Percentiles rank a stretch among this genome's conserved stretches.
Evolutionary conservation across 129 eudicot species (phyloP).

Genomic region (Calendula officinalis): DNA sequence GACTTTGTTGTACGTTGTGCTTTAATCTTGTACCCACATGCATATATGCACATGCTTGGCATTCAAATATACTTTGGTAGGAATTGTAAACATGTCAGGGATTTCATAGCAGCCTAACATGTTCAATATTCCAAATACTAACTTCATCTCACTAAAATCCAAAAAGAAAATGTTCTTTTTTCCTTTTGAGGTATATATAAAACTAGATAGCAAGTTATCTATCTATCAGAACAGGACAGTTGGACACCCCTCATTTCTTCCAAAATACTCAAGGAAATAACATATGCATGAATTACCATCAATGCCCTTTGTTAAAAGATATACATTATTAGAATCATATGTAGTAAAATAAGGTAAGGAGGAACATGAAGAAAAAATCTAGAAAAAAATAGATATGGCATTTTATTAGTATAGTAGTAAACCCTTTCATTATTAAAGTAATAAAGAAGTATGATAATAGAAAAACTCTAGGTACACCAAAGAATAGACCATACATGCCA

Average conservation of each 20-base stretch:
- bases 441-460: constrained; percentile 24
- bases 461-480: constrained; percentile 59
- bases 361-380: background rate
- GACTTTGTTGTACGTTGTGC: no score
- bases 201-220: constrained; percentile 7
- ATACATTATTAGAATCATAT: background rate
- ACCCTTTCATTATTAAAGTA: constrained; percentile 38
- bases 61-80: constrained; percentile 12
- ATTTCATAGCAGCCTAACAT: constrained; percentile 17
- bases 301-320: background rate
- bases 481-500: constrained; percentile 65
- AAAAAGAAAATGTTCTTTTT: background rate
- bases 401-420: constrained; percentile 17
- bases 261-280: background rate
- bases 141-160: background rate
- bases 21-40: background rate
- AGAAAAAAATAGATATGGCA: constrained; percentile 1
- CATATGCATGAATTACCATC: background rate
- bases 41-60: background rate
- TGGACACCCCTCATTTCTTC: constrained; percentile 9
- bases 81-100: constrained; percentile 16
- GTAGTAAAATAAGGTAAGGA: background rate
- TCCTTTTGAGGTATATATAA: no score
- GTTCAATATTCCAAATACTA: constrained; percentile 29
- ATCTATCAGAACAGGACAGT: background rate